Conservation (phyloP, 106 monocot genomes). For the Gastrodia elata region DNA sequence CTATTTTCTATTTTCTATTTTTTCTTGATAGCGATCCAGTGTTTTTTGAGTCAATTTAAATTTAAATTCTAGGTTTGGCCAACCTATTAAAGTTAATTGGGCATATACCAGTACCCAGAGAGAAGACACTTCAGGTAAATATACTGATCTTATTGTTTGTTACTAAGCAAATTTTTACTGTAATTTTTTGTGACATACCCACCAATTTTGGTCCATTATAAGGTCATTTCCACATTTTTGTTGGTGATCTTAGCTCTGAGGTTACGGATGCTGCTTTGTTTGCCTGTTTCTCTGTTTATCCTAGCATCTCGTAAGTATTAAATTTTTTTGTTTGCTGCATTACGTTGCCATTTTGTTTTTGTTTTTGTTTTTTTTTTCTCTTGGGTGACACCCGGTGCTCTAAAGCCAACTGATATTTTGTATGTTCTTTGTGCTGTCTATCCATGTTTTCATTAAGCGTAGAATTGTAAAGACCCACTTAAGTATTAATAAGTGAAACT, state of each 20-base stretch:
- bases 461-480: too few species aligned
- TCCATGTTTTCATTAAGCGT: neutral
- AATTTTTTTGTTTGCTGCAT: neutral
- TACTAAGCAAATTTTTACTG: neutral
- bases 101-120: constrained; percentile 85
- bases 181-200: neutral
- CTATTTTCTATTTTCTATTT: neutral
- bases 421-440: neutral
- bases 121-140: constrained; percentile 69
- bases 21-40: neutral
- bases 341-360: neutral
- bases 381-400: neutral
- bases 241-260: constrained; percentile 81
- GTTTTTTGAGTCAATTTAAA: neutral
- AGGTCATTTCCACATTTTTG: constrained; percentile 76
- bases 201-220: neutral
- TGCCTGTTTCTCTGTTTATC: constrained; percentile 60
- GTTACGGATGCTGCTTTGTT: constrained; percentile 74
- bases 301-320: constrained; percentile 72
- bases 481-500: too few species aligned
- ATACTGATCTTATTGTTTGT: neutral
- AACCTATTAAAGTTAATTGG: constrained; percentile 88
- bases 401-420: neutral
- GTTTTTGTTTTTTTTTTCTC: neutral
- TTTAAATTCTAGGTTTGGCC: constrained; percentile 43